phyloP scores from a whole-genome alignment of 140 eudicot species.

The Senecio squalidus region DNA sequence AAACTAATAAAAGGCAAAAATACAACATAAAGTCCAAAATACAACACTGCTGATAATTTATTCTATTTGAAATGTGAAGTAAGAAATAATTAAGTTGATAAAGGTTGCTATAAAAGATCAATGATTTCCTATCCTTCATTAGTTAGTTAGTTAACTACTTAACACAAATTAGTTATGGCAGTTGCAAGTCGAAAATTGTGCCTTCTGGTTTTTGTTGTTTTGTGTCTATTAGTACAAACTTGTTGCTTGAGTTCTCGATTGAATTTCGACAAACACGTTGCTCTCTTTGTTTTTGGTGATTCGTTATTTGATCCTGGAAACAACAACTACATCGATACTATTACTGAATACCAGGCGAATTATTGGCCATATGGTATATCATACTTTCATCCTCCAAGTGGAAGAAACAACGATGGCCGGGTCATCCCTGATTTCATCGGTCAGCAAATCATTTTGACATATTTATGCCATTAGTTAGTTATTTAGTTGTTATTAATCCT shows the following conservation, averaged over 20 bases:
- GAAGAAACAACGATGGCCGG: constrained; percentile 51
- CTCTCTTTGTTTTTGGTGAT: constrained; percentile 40
- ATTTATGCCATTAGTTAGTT: not conserved
- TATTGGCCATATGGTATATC: constrained; percentile 40
- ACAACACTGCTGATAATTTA: no score
- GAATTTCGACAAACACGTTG: constrained; percentile 16
- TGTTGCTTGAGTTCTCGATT: not conserved
- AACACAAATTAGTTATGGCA: not conserved
- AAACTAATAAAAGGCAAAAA: no score
- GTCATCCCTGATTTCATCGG: constrained; percentile 54
- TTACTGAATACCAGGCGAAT: constrained; percentile 31
- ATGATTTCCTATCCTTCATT: no score
- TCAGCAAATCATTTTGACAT: not conserved
- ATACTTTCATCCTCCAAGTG: constrained; percentile 36
- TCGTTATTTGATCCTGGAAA: constrained; percentile 46
- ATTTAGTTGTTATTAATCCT: no score
- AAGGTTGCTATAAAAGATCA: no score
- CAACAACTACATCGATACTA: constrained; percentile 42
- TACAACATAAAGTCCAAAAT: no score
- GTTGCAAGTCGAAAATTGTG: not conserved
- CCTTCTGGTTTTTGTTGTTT: constrained; percentile 3
- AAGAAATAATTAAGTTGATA: no score
- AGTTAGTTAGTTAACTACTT: not conserved
- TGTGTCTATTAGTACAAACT: constrained; percentile 5
- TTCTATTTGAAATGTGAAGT: no score